Conservation (phyloP, 2,329 filamentous ascomycete species). For the Fusarium pininemorale region DNA sequence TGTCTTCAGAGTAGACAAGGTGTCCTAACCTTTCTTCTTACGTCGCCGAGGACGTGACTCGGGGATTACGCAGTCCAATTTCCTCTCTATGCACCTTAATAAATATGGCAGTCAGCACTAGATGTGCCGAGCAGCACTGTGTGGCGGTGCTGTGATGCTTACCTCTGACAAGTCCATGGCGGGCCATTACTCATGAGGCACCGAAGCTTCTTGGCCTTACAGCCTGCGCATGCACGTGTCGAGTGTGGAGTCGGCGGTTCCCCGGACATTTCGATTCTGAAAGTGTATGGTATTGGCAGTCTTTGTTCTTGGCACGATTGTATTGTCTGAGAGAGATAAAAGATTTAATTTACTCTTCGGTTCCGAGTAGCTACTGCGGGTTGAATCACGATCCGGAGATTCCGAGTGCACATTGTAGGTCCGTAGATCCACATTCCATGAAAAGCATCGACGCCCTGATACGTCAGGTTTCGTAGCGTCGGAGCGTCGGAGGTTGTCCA, state of each 20-base stretch:
- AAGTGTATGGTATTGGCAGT: background rate
- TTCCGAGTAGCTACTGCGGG: too few relatives aligned
- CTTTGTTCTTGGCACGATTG: background rate
- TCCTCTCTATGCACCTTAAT: background rate
- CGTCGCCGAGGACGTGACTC: background rate
- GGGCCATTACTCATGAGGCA: background rate
- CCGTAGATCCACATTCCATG: background rate
- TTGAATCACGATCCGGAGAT: background rate
- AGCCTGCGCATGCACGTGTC: background rate
- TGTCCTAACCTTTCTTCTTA: background rate
- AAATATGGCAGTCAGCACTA: background rate
- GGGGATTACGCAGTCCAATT: background rate
- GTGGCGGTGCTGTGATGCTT: background rate
- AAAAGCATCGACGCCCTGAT: background rate
- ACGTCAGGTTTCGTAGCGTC: background rate
- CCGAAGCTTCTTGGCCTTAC: background rate
- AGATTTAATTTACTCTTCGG: background rate
- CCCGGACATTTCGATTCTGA: background rate
- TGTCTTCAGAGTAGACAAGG: background rate
- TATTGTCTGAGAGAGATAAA: background rate
- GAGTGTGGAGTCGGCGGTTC: background rate
- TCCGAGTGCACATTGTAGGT: background rate
- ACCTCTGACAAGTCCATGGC: background rate
- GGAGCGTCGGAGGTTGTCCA: background rate
- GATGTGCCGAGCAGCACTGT: fast-evolving